Evolutionary conservation across 139 green algal genomes (phyloP), one percentile per base, ranked within the genome.

Genomic region (Chlorella vulgaris): DNA sequence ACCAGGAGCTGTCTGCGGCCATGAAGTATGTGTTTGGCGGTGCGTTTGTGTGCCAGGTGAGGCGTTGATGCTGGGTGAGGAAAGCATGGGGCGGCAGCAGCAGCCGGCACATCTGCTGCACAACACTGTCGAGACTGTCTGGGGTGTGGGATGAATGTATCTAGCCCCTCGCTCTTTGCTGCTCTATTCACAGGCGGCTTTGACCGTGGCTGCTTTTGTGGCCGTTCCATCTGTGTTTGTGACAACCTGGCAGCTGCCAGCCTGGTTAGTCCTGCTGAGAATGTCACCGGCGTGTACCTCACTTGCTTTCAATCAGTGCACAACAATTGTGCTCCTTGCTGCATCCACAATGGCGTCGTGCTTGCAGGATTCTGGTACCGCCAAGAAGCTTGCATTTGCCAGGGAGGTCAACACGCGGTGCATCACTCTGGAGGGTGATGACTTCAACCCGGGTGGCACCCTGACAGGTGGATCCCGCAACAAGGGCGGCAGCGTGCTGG

Each of bases 11-110:
- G 50, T 31, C 91, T n/a, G 76, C 86, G 33, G 97, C 96, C 7
- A 97, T 99, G 87, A 90, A 96, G 74, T 98, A 98, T 81, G 92
- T 91, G 19, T 99, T 99, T 89, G 97, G 96, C 19, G 89, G 80
- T n/a, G 69, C 89, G 21, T 97, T 99, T 70, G 87, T 99, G 7
- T 99, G 97, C 92, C 91, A 97, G 91, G 93, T 94, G 63, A 2
- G 62, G 5, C 7, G 62, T 29, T 69, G 62, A 29, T 10, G 10
- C 18, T 24, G n/a, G 18, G 26, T 24, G 62, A 39, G 7, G 31
- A 43, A 43, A 4, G 6, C 7, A 29, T 29, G 21, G 7, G 47
- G 58, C 24, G n/a, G n/a, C n/a, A n/a, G 24, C 26, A 67, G 58
- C 58, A 36, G 26, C 18, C n/a, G n/a, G n/a, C n/a, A n/a, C n/a